Base-by-base conservation (phyloP, 768 basidiomycete species). In the Neoboletus subvelutipes region DNA sequence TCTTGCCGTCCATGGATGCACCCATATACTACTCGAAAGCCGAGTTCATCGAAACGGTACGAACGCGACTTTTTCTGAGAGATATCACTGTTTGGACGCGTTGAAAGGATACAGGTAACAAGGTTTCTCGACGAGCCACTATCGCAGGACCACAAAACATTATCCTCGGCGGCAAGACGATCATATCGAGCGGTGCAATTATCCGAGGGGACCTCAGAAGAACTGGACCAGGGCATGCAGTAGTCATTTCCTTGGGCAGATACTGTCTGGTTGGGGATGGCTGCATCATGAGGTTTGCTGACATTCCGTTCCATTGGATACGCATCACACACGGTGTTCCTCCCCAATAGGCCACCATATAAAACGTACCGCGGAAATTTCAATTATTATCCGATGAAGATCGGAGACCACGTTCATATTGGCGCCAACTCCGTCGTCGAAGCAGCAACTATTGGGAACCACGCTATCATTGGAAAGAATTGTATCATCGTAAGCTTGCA, bases 351-450 rank as follows among this genome's bases (percentile, higher is more conserved):
- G 60, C 92, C 90, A 11, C 92, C 90, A 4, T 91, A 92, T 71
- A 92, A 93, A 73, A 93, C 91, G 0, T 94, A 93, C 70, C 84
- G 91, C 50, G 90, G 90, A 58, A 87, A 89, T 60, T 92, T 93
- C 79, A 97, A 98, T 68, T 98, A 95, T 74, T 98, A 98, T 67
- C 96, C 96, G 6, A 93, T 98, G 87, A 94, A 95, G 70, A 86
- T 99, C 11, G 92, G 93, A 3, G 95, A 98, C 73, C 86, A 92
- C 68, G 97, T 98, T 24, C 88, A 96, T 59, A 92, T 99, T 45
- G 96, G 95, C 17, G 84, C 89, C n/a, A 83, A 84, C 61, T 84
- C 83, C 42, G 85, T 98, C 52, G 82, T 99, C 22, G 97, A 99
- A 75, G 97, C 97, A 1, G 94, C 95, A 0, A 89, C 87, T 2